phyloP scores from a whole-genome alignment of 225 moss, liverwort and hornwort species.

The Ulota crispa region DNA sequence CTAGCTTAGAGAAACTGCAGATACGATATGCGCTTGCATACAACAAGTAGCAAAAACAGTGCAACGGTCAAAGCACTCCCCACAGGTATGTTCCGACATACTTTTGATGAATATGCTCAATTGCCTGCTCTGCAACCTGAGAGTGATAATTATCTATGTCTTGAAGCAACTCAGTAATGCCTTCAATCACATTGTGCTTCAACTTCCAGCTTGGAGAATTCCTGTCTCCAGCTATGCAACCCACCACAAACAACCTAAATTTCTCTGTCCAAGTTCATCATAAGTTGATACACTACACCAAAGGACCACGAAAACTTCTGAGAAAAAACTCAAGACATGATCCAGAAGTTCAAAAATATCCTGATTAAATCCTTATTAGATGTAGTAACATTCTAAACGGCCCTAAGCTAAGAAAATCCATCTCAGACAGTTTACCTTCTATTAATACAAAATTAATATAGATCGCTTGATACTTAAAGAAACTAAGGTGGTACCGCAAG shows the following conservation, averaged over 20 bases:
- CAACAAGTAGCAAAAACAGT: neutral
- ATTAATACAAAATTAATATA: neutral
- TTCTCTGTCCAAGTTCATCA: conserved; percentile 17
- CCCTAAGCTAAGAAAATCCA: neutral
- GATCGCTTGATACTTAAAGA: neutral
- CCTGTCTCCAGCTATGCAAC: conserved; percentile 84
- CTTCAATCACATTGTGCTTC: conserved; percentile 98
- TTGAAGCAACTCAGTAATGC: conserved; percentile 80
- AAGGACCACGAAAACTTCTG: neutral
- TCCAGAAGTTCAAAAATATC: neutral
- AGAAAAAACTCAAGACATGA: conserved; percentile 1
- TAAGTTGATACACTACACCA: neutral
- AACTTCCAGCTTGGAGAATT: conserved; percentile 90
- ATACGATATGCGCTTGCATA: neutral
- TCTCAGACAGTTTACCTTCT: neutral
- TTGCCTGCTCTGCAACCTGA: conserved; percentile 97
- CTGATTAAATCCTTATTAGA: neutral
- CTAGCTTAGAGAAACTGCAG: conserved; percentile 3
- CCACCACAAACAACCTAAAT: conserved; percentile 28
- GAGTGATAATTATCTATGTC: conserved; percentile 87
- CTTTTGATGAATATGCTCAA: conserved; percentile 99
- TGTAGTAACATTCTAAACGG: neutral
- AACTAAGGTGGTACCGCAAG: conserved; percentile 10
- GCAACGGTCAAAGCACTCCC: neutral
- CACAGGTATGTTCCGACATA: conserved; percentile 33